These are phyloP conservation scores for Colletotrichum sp. DNA, from an alignment of 2,329 filamentous ascomycete species.

Conservation along the genomic window DNA sequence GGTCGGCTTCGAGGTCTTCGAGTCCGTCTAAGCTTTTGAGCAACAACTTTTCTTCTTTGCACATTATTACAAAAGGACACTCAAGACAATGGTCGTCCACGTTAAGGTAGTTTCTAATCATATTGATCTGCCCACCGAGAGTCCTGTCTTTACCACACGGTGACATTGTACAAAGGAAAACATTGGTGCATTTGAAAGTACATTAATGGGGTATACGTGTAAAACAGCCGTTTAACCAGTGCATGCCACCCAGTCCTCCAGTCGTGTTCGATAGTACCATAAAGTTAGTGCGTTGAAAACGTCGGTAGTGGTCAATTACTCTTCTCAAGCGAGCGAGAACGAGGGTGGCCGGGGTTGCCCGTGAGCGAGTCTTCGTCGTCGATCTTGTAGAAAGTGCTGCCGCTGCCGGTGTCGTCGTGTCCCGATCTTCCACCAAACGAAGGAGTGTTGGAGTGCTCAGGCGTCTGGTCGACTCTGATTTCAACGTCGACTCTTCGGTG, in stretches of 20 bases:
- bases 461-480: neutral
- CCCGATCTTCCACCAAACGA: neutral
- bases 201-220: constrained; percentile 10
- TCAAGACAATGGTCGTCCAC: neutral
- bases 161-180: neutral
- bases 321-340: neutral
- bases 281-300: neutral
- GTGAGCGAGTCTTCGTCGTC: constrained; percentile 18
- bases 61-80: neutral
- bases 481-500: constrained; percentile 5
- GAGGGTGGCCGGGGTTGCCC: neutral
- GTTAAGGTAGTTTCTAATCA: neutral
- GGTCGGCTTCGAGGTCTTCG: constrained; percentile 41
- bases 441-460: neutral
- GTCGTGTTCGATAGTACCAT: neutral
- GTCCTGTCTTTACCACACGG: neutral
- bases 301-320: neutral
- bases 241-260: neutral
- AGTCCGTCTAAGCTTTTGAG: neutral
- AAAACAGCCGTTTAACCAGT: neutral
- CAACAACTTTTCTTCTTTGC: neutral
- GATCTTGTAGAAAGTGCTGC: neutral
- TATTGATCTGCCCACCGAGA: neutral
- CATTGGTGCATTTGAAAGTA: neutral
- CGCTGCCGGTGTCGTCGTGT: neutral